phyloP scores from a whole-genome alignment of 2,329 filamentous ascomycete species.

The Hymenoscyphus salicellus region DNA sequence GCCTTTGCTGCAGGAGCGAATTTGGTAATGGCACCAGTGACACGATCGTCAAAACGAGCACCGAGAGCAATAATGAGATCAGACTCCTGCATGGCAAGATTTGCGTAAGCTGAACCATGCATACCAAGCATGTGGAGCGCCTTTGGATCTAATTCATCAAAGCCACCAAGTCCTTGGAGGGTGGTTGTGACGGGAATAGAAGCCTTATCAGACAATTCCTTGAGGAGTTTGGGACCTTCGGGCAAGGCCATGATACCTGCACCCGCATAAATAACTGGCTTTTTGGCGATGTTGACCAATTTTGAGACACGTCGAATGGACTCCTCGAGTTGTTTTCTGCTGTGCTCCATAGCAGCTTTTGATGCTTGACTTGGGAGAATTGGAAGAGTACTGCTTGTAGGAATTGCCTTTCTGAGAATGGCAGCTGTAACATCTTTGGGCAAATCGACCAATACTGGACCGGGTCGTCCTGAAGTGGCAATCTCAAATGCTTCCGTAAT shows the following conservation, averaged over 20 bases:
- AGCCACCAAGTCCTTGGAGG: conserved; percentile 87
- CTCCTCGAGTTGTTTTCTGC: conserved; percentile 66
- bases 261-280: conserved; percentile 92
- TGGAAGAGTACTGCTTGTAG: conserved; percentile 57
- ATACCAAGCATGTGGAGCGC: conserved; percentile 97
- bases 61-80: conserved; percentile 95
- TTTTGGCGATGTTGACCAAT: conserved; percentile 84
- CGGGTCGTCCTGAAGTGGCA: conserved; percentile 87
- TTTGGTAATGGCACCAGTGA: conserved; percentile 75
- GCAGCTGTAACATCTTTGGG: conserved; percentile 94
- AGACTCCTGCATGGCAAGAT: conserved; percentile 96
- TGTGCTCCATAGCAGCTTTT: conserved; percentile 71
- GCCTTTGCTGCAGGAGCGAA: conserved; percentile 87
- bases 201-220: conserved; percentile 83
- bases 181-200: conserved; percentile 95
- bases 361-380: conserved; percentile 83
- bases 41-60: conserved; percentile 93
- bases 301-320: conserved; percentile 75
- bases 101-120: conserved; percentile 96
- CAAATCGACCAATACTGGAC: conserved; percentile 90
- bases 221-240: conserved; percentile 75
- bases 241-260: conserved; percentile 80
- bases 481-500: conserved; percentile 99
- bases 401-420: conserved; percentile 79
- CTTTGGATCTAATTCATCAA: conserved; percentile 90